Evolutionary conservation across 257 asterid genomes (phyloP), one percentile per base, ranked within the genome.

Genomic region (Hygrophila difformis): DNA sequence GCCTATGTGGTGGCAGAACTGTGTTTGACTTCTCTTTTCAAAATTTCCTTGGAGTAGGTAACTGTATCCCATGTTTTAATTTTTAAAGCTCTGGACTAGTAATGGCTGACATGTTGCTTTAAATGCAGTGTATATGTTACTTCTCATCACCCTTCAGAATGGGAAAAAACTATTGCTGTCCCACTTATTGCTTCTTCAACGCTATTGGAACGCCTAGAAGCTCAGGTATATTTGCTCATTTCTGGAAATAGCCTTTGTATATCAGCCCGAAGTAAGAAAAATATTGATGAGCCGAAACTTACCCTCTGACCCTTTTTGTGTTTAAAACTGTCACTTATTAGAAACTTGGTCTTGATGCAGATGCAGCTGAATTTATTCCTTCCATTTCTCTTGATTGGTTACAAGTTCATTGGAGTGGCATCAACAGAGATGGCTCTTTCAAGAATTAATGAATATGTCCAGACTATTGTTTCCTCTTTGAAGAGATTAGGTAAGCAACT

Each of bases 321-420:
- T 65, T 50, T 39, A 17, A 43, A 20, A 37, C 33, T 51, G 21
- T 36, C 65, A 51, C 63, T 48, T 34, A 64, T 18, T 48, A 36
- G 55, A 36, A 55, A 39, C 42, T 14, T 28, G 12, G 17, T 34
- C 34, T 56, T 43, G 59, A 31, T 72, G 77, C 94, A 91, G 99
- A 74, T 80, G 84, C 82, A 73, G 50, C 71, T 85, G 26, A 80
- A 80, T 57, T 34, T 71, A 37, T 55, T 78, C 31, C 65, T 91
- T 69, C 77, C 87, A 51, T 76, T 66, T 69, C 76, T 74, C 47
- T 74, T 78, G 63, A 65, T 80, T 66, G 93, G 94, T 37, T 85
- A 72, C 88, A 86, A 85, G 77, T 77, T 77, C 70, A 61, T 78
- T 51, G 92, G 87, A 64, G 73, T 70, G 60, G 78, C 92, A 62